These are phyloP conservation scores for Hyphodiscus sp. DNA, from an alignment of 2,329 filamentous ascomycete genomes.

Conservation along the genomic window DNA sequence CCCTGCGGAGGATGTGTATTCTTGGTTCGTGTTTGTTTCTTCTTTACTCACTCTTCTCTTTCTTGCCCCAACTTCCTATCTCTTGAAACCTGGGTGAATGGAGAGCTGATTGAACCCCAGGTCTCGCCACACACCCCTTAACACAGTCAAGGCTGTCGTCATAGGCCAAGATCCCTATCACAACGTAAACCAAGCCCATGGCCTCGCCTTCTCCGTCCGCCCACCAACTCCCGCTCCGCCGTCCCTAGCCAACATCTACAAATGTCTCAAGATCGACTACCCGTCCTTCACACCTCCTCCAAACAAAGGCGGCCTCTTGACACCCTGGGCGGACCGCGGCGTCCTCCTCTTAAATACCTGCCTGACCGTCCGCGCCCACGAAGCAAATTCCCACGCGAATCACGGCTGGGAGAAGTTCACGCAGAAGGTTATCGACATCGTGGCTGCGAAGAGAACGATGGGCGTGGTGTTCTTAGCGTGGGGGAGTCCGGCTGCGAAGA, in stretches of 20 bases:
- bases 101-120: constrained; percentile 40
- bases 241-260: constrained; percentile 92
- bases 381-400: constrained; percentile 78
- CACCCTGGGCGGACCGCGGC: constrained; percentile 87
- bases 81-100: neutral
- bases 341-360: constrained; percentile 93
- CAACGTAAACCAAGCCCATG: constrained; percentile 91
- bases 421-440: constrained; percentile 82
- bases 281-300: constrained; percentile 70
- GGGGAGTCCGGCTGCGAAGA: constrained; percentile 77
- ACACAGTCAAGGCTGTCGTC: constrained; percentile 86
- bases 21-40: constrained; percentile 57
- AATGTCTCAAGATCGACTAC: constrained; percentile 79
- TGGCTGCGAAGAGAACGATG: constrained; percentile 65
- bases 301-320: constrained; percentile 74
- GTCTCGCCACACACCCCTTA: constrained; percentile 88
- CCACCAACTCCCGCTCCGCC: constrained; percentile 84
- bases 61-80: constrained; percentile 1
- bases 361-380: constrained; percentile 83
- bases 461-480: constrained; percentile 96
- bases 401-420: constrained; percentile 93
- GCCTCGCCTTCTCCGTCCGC: constrained; percentile 90
- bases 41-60: neutral
- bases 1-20: constrained; percentile 83
- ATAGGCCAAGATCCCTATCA: constrained; percentile 97